Evolutionary conservation across 2,329 filamentous ascomycete species (phyloP).

Genomic region (Myriosclerotinia duriaeana): DNA sequence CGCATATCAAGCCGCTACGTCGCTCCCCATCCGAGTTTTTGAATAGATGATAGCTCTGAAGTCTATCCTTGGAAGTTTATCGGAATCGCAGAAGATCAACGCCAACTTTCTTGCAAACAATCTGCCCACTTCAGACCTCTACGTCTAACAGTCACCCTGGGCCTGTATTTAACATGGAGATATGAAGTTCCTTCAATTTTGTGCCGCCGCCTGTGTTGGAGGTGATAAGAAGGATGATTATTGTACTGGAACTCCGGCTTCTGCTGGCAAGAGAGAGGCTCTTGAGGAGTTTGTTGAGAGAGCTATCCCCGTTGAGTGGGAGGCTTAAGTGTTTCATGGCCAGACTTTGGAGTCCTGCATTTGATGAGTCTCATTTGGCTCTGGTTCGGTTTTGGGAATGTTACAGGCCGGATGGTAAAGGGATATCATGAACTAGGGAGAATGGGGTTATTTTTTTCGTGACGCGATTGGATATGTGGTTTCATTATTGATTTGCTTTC

Average conservation of each 20-base stretch:
- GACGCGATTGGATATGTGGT: no score
- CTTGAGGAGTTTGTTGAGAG: neutral
- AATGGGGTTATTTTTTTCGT: neutral
- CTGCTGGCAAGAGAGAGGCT: conserved; percentile 3
- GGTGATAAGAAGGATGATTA: conserved; percentile 12
- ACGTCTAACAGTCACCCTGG: conserved; percentile 6
- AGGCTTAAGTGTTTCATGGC: neutral
- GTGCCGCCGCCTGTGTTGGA: neutral
- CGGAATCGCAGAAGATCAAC: no score
- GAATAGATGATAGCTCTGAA: no score
- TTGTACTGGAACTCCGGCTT: neutral
- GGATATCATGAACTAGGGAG: no score
- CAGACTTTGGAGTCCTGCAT: no score
- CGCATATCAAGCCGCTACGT: no score
- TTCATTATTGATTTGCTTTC: neutral
- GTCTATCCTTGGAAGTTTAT: no score
- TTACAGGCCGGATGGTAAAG: no score
- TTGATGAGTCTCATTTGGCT: neutral
- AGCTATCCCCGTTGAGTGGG: neutral
- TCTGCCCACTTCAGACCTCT: conserved; percentile 2
- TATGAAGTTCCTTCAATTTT: conserved; percentile 4
- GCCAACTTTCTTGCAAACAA: neutral
- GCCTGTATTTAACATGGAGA: conserved; percentile 1
- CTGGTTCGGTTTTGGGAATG: neutral
- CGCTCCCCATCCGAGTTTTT: no score